Conservation (phyloP, 148 eudicot genomes). For the Fallopia convolvulus region DNA sequence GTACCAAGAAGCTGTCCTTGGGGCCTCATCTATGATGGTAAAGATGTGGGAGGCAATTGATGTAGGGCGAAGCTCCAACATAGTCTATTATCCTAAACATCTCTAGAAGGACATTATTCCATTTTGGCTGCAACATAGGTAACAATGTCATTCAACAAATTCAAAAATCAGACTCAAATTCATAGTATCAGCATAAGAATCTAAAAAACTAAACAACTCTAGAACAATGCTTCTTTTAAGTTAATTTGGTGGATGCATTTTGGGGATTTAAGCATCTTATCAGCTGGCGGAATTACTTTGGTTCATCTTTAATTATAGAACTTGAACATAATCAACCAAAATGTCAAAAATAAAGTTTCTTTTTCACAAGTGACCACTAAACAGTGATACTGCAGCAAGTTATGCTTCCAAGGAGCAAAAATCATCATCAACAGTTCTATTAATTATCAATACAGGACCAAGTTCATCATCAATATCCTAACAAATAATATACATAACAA, state of each 20-base stretch:
- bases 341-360: background rate
- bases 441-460: background rate
- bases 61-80: slow-evolving; percentile 61
- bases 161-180: background rate
- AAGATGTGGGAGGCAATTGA: slow-evolving; percentile 58
- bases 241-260: background rate
- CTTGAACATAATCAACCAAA: no score
- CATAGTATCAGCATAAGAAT: background rate
- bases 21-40: slow-evolving; percentile 64
- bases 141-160: background rate
- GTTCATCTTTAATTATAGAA: no score
- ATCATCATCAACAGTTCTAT: background rate
- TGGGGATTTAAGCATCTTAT: no score
- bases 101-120: slow-evolving; percentile 80
- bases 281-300: no score
- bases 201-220: background rate
- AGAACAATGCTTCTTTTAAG: background rate
- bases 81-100: slow-evolving; percentile 79
- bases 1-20: slow-evolving; percentile 64
- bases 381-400: no score
- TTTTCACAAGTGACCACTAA: background rate
- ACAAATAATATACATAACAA: background rate
- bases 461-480: background rate
- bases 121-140: slow-evolving; percentile 63
- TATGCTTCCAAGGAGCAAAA: background rate